phyloP scores from a whole-genome alignment of 2,329 filamentous ascomycete species.

The Ophiocordyceps unilateralis region DNA sequence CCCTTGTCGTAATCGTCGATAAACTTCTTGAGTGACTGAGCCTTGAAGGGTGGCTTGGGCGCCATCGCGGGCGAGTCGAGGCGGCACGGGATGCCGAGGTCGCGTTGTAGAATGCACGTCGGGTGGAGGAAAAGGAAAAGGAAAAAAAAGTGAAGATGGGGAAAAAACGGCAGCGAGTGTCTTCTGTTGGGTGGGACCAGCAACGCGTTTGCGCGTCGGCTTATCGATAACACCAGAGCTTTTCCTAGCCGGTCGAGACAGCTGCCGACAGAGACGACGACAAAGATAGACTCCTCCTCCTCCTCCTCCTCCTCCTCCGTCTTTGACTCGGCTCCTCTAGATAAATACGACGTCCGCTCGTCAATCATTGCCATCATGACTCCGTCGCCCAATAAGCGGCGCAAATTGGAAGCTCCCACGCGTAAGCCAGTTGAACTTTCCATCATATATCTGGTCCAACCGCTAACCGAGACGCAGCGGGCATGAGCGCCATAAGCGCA shows the following conservation, averaged over 20 bases:
- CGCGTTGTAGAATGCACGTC: not conserved
- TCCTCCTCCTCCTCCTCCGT: no score
- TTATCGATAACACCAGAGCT: not conserved
- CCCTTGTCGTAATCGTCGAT: conserved; percentile 20
- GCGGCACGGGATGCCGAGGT: no score
- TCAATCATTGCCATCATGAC: not conserved
- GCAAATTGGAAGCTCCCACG: conserved; percentile 15
- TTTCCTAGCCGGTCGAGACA: not conserved
- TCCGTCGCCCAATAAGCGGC: conserved; percentile 15
- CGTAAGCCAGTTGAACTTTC: conserved; percentile 5
- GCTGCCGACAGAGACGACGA: not conserved
- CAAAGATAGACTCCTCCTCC: not conserved
- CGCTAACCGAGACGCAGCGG: conserved; percentile 2
- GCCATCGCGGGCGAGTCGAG: conserved; percentile 16
- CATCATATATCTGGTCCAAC: not conserved
- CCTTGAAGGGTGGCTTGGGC: conserved; percentile 17
- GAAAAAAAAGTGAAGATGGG: not conserved
- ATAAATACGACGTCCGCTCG: no score
- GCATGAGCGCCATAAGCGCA: conserved; percentile 19
- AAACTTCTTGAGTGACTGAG: conserved; percentile 20
- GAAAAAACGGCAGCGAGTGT: not conserved
- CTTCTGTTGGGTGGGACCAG: no score
- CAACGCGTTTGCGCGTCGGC: no score
- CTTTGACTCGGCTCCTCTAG: no score
- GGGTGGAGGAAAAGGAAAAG: not conserved